Base-by-base conservation (phyloP, 345 rosid species). In the Noccaea caerulescens region DNA sequence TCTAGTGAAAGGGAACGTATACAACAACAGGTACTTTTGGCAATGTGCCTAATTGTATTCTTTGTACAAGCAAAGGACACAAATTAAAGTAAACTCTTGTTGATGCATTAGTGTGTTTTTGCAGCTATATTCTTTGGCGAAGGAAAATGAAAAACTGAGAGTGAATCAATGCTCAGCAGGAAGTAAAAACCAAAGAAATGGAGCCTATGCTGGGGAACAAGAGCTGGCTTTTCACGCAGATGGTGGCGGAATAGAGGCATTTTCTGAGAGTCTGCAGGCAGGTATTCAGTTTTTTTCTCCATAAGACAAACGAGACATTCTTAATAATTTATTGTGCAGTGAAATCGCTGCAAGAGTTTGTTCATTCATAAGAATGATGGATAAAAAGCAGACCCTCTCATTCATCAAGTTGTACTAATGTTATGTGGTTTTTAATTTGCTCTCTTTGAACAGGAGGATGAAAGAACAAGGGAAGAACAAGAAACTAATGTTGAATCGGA, bases 1-100 rank as follows among this genome's bases (percentile, higher is more conserved):
- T 82, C 94, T 18, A 71, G 60, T 14, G 91, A 91, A 80, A 84
- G 97, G 80, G 93, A 94, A 76, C 87, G 84, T 36, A 83, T 94
- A 53, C 86, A 88, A 67, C 86, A 86, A 63, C 91, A 91, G 96
- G 99, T 94, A 73, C 55, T 9, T 45, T 25, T 0, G 30, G 49
- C 20, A 36, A 75, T 27, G 38, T 27, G 43, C 27, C 25, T 45
- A 14, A 27, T 54, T 50, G 1, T 55, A 56, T 47, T 46, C 25
- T 39, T 38, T 56, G 58, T 58, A 49, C 30, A 44, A 45, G 16
- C 6, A 68, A 45, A 61, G 64, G 52, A 60, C 50, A 68, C 37
- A 36, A 0, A 27, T 27, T 3, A 47, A 36, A 44, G 10, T 50
- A 23, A 46, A 37, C 34, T 54, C 9, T 54, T 75, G 10, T 13